A percentile compares a stretch with the other conserved stretches of the same genome.
phyloP scores from a whole-genome alignment of 2,329 filamentous ascomycete species.

The Ophiostoma ulmi region DNA sequence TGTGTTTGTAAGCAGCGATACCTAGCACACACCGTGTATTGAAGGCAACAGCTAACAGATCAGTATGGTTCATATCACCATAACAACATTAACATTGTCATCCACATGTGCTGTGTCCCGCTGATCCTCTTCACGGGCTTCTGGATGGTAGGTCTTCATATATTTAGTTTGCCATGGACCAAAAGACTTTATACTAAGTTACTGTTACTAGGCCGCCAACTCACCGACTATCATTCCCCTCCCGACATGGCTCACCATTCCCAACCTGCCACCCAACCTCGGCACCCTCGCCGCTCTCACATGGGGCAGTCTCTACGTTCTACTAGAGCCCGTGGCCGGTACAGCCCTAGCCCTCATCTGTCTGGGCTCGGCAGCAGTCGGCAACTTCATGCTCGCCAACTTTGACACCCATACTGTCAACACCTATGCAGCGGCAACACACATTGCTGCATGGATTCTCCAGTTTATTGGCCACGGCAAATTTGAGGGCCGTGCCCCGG shows the following conservation, averaged over 20 bases:
- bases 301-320: constrained; percentile 76
- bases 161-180: neutral
- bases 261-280: constrained; percentile 62
- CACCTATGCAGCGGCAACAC: constrained; percentile 54
- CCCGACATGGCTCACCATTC: constrained; percentile 61
- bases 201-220: constrained; percentile 50
- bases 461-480: constrained; percentile 90
- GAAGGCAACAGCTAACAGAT: neutral
- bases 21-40: neutral
- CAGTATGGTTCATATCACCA: constrained; percentile 84
- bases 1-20: constrained; percentile 60
- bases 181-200: neutral
- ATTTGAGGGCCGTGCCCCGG: constrained; percentile 83
- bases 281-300: constrained; percentile 59
- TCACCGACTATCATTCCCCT: constrained; percentile 58
- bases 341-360: constrained; percentile 70
- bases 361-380: constrained; percentile 65
- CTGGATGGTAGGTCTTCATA: constrained; percentile 52
- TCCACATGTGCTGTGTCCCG: constrained; percentile 76
- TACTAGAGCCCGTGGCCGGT: constrained; percentile 91
- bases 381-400: constrained; percentile 66
- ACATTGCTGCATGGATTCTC: constrained; percentile 73
- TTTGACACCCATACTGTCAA: constrained; percentile 46
- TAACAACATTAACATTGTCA: constrained; percentile 68
- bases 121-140: constrained; percentile 67